Conservation (phyloP, 164 flowering plant genomes). For the Buxus sempervirens region DNA sequence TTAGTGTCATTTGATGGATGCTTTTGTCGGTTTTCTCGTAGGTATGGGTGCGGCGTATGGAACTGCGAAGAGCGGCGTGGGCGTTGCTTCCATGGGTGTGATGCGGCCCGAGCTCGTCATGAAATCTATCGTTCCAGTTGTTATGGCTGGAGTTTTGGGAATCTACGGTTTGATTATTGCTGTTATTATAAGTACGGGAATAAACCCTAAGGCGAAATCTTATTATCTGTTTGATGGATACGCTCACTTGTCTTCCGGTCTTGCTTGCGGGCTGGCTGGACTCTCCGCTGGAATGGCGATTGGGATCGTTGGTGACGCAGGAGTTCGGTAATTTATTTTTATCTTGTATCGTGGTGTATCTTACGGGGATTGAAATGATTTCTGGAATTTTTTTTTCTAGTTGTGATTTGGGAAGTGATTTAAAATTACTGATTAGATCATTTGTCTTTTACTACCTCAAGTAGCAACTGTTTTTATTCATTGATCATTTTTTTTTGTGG, state of each 20-base stretch:
- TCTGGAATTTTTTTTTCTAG: not conserved
- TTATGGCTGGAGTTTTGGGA: conserved; percentile 61
- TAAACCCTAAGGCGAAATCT: conserved; percentile 55
- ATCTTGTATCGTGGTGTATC: not conserved
- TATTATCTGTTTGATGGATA: conserved; percentile 40
- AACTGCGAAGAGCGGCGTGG: conserved; percentile 58
- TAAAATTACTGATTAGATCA: not conserved
- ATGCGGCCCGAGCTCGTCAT: conserved; percentile 62
- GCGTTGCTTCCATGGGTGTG: conserved; percentile 65
- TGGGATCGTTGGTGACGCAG: conserved; percentile 42
- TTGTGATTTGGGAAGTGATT: not conserved
- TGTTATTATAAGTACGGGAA: conserved; percentile 50
- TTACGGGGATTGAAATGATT: not conserved
- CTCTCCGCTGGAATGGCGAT: conserved; percentile 60
- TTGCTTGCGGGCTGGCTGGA: conserved; percentile 57
- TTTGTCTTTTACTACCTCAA: not conserved
- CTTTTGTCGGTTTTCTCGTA: conserved; percentile 5
- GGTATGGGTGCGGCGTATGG: conserved; percentile 67
- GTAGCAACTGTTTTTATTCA: no score
- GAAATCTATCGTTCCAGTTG: conserved; percentile 62
- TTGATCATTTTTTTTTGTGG: no score
- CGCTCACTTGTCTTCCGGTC: conserved; percentile 51
- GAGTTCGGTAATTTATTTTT: conserved; percentile 37
- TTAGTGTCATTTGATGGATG: not conserved
- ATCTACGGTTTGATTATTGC: conserved; percentile 56